These are phyloP conservation scores for Nadsonia commutata DNA, from an alignment of 1,139 yeast genomes.

Conservation along the genomic window DNA sequence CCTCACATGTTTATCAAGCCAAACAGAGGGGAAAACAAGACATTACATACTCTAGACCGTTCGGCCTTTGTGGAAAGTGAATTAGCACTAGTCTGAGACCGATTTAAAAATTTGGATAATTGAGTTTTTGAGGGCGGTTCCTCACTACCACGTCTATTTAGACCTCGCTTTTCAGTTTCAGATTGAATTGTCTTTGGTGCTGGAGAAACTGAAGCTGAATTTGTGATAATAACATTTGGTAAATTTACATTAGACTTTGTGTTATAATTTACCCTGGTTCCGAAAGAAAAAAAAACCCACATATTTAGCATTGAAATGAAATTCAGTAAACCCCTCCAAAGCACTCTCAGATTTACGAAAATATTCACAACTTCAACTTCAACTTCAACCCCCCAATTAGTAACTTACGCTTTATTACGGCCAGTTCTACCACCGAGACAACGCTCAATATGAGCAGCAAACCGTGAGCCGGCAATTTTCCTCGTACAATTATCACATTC, in stretches of 20 bases:
- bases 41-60: slow-evolving; percentile 1
- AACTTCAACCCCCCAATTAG: slow-evolving; percentile 2
- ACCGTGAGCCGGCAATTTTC: slow-evolving; percentile 78
- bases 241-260: neutral
- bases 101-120: slow-evolving; percentile 16
- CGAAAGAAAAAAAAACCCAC: neutral
- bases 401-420: slow-evolving; percentile 12
- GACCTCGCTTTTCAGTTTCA: slow-evolving; percentile 8
- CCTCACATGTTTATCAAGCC: too few species aligned
- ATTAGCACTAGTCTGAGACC: slow-evolving; percentile 7
- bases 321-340: too few species aligned
- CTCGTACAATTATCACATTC: slow-evolving; percentile 71
- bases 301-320: too few species aligned
- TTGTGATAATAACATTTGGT: slow-evolving; percentile 8
- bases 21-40: neutral
- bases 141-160: slow-evolving; percentile 9
- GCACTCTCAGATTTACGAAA: too few species aligned
- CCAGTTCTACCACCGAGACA: slow-evolving; percentile 48
- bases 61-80: neutral
- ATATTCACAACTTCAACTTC: too few species aligned
- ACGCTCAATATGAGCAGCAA: slow-evolving; percentile 84
- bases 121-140: slow-evolving; percentile 15
- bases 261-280: neutral
- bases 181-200: too few species aligned
- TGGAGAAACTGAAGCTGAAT: slow-evolving; percentile 10